Evolutionary conservation across 805 yeast species (phyloP).

Genomic region (Yarrowia sp.): DNA sequence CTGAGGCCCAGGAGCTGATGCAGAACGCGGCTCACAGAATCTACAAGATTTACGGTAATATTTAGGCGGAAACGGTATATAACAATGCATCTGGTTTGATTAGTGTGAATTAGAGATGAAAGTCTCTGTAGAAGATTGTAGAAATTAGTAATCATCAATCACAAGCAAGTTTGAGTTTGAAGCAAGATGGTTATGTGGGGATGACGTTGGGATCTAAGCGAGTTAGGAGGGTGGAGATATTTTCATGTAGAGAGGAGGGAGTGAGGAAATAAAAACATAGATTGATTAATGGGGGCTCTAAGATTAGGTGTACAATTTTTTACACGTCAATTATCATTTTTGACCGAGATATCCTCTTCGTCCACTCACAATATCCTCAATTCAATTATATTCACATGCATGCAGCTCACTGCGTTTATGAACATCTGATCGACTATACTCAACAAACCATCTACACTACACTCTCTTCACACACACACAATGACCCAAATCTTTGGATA

Average conservation of each 20-base stretch:
- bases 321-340: no score
- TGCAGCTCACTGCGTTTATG: background rate
- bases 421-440: constrained; percentile 7
- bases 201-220: constrained; percentile 1
- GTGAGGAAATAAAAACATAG: no score
- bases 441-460: constrained; percentile 1
- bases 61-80: constrained; percentile 10
- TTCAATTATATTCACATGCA: constrained; percentile 27
- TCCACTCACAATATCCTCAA: no score
- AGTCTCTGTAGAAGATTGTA: no score
- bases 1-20: constrained; percentile 24
- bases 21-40: constrained; percentile 21
- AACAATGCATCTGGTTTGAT: constrained; percentile 16
- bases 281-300: no score
- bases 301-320: no score
- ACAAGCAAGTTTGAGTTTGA: constrained; percentile 9
- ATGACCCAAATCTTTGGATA: constrained; percentile 17
- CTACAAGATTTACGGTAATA: constrained; percentile 33
- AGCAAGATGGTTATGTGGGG: constrained; percentile 15
- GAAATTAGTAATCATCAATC: constrained; percentile 1
- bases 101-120: no score
- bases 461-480: background rate
- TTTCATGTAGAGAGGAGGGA: no score
- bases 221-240: background rate
- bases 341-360: no score